These are phyloP conservation scores for Turnera subulata DNA, from an alignment of 345 rosid species.

Conservation along the genomic window DNA sequence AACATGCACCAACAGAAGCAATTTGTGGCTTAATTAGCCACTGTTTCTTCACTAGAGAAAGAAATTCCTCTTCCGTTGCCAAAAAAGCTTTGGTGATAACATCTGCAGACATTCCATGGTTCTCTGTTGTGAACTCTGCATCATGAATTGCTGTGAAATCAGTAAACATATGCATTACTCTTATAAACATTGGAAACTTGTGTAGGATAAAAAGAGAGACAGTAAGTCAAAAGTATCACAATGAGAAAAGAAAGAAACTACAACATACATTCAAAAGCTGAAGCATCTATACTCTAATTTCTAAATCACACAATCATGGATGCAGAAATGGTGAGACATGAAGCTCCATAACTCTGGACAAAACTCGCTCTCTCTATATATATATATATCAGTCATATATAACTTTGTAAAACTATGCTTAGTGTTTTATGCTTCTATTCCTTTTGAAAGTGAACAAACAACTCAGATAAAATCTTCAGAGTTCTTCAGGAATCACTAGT, in stretches of 20 bases:
- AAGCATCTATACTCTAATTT: not conserved
- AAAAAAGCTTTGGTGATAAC: slow-evolving; percentile 76
- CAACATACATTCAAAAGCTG: too few relatives aligned
- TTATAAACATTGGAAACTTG: slow-evolving; percentile 14
- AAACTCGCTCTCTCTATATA: too few relatives aligned
- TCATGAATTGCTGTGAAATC: slow-evolving; percentile 42
- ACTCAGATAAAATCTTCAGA: too few relatives aligned
- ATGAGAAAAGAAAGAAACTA: too few relatives aligned
- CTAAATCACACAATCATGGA: too few relatives aligned
- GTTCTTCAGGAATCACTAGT: too few relatives aligned
- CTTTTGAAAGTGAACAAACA: too few relatives aligned
- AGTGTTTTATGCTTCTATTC: too few relatives aligned
- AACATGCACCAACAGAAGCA: slow-evolving; percentile 94
- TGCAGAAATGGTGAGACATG: too few relatives aligned
- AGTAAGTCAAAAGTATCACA: not conserved
- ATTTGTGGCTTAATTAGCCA: slow-evolving; percentile 75
- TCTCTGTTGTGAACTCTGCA: slow-evolving; percentile 85
- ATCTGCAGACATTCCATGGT: slow-evolving; percentile 77
- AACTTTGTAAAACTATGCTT: too few relatives aligned
- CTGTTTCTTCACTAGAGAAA: slow-evolving; percentile 57
- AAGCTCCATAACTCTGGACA: too few relatives aligned
- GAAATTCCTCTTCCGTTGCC: slow-evolving; percentile 90
- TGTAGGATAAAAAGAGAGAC: not conserved
- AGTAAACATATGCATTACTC: slow-evolving; percentile 36
- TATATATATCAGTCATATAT: too few relatives aligned